Conservation (phyloP, 495 filamentous ascomycete species). For the Aspergillus ostianus region DNA sequence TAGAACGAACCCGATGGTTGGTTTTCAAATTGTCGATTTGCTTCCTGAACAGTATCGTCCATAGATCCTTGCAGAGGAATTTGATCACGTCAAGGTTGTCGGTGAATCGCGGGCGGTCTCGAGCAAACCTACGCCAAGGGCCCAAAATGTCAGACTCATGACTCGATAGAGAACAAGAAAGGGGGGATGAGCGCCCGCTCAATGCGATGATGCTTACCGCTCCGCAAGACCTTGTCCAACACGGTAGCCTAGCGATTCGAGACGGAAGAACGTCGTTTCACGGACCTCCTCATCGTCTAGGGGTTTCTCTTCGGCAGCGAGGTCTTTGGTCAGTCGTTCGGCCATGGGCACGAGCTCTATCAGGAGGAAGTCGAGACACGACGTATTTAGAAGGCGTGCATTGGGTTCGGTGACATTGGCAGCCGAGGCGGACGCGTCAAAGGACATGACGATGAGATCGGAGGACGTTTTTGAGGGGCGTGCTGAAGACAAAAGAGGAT, state of each 20-base stretch:
- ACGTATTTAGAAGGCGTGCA: constrained; percentile 72
- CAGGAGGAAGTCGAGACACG: constrained; percentile 86
- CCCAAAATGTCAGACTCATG: neutral
- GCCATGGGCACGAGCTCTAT: constrained; percentile 97
- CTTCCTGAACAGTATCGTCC: constrained; percentile 91
- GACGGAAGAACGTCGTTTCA: constrained; percentile 77
- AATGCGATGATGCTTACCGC: constrained; percentile 54
- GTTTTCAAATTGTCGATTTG: constrained; percentile 98
- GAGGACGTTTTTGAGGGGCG: neutral
- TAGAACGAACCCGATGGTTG: constrained; percentile 70
- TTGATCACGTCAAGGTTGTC: constrained; percentile 92
- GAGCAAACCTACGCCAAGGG: constrained; percentile 65
- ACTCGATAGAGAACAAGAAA: neutral
- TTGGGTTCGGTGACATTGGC: constrained; percentile 73
- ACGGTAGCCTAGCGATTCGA: constrained; percentile 86
- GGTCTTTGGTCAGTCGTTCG: constrained; percentile 62
- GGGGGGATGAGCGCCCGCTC: neutral
- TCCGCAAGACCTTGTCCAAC: constrained; percentile 93
- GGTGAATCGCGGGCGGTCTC: constrained; percentile 80
- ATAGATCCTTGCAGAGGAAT: constrained; percentile 97
- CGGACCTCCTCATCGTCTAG: constrained; percentile 75
- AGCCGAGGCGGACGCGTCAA: constrained; percentile 65
- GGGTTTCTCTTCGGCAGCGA: constrained; percentile 31
- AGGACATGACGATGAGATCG: constrained; percentile 57
- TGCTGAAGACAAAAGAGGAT: neutral